Percentiles rank a stretch among this genome's conserved stretches.
phyloP scores from a whole-genome alignment of 192 early-diverging fungal genomes.

The Lunasporangiospora selenospora region DNA sequence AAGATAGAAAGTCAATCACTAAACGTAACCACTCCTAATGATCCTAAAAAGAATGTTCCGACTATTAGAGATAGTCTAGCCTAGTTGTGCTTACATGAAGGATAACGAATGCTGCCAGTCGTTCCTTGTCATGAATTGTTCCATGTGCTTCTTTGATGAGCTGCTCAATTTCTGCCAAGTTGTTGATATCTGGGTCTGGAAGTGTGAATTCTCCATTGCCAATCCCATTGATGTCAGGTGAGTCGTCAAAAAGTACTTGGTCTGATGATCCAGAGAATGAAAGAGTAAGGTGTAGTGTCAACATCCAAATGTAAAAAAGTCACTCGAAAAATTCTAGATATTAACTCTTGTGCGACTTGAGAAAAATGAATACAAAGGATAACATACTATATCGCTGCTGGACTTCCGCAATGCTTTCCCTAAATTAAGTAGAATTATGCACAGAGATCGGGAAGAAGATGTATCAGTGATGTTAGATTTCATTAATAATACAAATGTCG shows the following conservation, averaged over 20 bases:
- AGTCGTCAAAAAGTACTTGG: conserved; percentile 42
- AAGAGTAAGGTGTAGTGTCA: not conserved
- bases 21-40: no score
- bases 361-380: not conserved
- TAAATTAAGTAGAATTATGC: no score
- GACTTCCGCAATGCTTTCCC: conserved; percentile 42
- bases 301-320: not conserved
- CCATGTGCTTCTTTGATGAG: conserved; percentile 63
- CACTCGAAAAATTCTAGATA: no score
- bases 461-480: no score
- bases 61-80: no score
- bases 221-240: conserved; percentile 32
- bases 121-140: conserved; percentile 67
- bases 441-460: no score
- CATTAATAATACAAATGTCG: no score
- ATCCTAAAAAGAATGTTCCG: no score
- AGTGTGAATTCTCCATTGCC: conserved; percentile 44
- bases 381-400: conserved; percentile 49
- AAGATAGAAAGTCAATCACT: no score
- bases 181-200: conserved; percentile 73
- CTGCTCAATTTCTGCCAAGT: conserved; percentile 75
- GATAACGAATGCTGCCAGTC: conserved; percentile 65
- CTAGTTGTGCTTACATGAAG: conserved; percentile 50
- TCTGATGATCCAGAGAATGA: conserved; percentile 2
- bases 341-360: no score